Base-by-base conservation (phyloP, 1,139 yeast species). In the Yamadazyma friedrichii region DNA sequence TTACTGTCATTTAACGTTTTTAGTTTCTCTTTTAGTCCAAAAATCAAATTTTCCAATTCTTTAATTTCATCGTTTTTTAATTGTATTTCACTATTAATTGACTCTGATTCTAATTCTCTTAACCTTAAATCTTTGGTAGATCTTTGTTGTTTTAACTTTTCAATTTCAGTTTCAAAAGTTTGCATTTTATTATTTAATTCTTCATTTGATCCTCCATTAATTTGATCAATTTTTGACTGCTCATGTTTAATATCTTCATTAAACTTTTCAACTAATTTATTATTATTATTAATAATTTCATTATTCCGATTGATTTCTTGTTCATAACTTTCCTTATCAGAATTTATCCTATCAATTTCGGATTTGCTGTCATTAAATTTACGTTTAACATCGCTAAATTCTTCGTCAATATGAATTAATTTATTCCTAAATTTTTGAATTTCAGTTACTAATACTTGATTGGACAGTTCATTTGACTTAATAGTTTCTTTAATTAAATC, bases 181-280 rank as follows among this genome's bases (percentile, higher is more conserved):
- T 25, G n/a, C 10, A 38, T 15, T 17, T 24, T n/a, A 48, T 45
- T 30, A 27, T 20, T 35, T 9, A 60, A 46, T 3, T 48, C 48
- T 34, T 64, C 67, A 39, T 62, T 64, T 4, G 77, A 62, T 11
- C 74, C 74, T 15, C 78, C 74, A 43, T 65, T 64, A 17, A 62
- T 56, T 13, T 58, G 63, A 35, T 66, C 67, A 11, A 78, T 61
- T 40, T 67, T 63, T 26, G 54, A 56, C 40, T 67, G 64, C 42
- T 75, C 76, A 11, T 40, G 38, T 9, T 15, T 17, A 12, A 39
- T 39, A 4, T 25, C 35, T 3, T 33, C 15, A 13, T 36, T 29
- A 11, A 39, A 28, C 13, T 9, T 28, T 10, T 36, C 47, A 4
- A 61, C 57, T 9, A 51, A 54, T 5, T 40, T 38, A 16, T 51